Conservation (phyloP, 2,329 filamentous ascomycete genomes). For the Claviceps humidiphila region DNA sequence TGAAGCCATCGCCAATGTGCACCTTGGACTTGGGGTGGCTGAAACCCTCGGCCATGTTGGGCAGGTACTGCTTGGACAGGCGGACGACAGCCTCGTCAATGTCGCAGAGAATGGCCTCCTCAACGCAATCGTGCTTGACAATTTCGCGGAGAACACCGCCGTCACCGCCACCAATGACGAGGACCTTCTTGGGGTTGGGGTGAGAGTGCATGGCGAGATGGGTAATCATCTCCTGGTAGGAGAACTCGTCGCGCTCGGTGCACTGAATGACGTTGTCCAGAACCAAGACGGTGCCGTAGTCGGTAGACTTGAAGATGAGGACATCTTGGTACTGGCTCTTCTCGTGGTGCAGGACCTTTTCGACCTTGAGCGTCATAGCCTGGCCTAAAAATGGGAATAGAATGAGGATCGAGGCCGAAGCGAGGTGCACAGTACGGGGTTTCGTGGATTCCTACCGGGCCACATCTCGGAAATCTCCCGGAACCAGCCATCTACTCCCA, state of each 20-base stretch:
- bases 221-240: conserved; percentile 99
- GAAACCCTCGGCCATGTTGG: conserved; percentile 85
- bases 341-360: conserved; percentile 96
- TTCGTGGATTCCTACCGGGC: conserved; percentile 43
- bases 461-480: conserved; percentile 98
- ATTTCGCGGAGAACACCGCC: conserved; percentile 96
- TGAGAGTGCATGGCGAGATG: conserved; percentile 97
- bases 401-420: conserved; percentile 4
- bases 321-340: conserved; percentile 99
- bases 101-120: conserved; percentile 94
- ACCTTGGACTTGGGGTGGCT: conserved; percentile 86
- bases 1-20: conserved; percentile 94
- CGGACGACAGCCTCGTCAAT: conserved; percentile 99
- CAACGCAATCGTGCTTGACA: conserved; percentile 95
- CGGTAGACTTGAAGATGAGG: conserved; percentile 93
- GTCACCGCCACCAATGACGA: conserved; percentile 96
- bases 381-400: conserved; percentile 44
- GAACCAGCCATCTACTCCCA: conserved; percentile 88
- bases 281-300: conserved; percentile 91
- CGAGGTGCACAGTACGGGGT: background rate
- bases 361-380: conserved; percentile 96
- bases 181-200: conserved; percentile 94
- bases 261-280: conserved; percentile 98
- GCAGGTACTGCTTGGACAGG: conserved; percentile 95
- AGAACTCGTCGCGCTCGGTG: conserved; percentile 98